Conservation (phyloP, 345 rosid genomes). For the Nasturtium officinale region DNA sequence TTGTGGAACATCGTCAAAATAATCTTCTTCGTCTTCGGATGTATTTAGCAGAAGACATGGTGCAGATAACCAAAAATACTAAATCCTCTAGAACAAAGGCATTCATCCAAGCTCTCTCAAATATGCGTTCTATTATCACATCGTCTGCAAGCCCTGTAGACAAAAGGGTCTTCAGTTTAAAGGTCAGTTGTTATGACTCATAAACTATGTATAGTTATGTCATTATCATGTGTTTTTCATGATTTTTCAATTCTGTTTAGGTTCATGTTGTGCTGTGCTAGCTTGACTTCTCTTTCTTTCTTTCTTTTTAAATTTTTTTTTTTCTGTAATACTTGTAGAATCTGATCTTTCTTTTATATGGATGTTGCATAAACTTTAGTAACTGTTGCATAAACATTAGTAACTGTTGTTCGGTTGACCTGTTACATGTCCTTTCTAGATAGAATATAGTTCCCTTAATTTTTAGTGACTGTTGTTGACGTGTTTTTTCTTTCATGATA, state of each 20-base stretch:
- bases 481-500: constrained; percentile 10
- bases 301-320: background rate
- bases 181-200: constrained; percentile 53
- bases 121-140: constrained; percentile 62
- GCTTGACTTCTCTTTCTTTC: background rate
- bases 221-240: too few relatives aligned
- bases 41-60: constrained; percentile 76
- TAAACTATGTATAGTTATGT: background rate
- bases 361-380: constrained; percentile 7
- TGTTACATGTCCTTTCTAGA: background rate
- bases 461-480: background rate
- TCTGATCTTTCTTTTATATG: background rate
- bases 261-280: background rate
- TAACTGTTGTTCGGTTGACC: too few relatives aligned
- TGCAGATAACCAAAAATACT: constrained; percentile 47
- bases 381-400: too few relatives aligned
- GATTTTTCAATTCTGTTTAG: background rate
- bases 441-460: background rate
- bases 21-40: constrained; percentile 74
- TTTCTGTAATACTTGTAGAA: background rate
- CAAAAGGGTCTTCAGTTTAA: constrained; percentile 64
- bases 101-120: constrained; percentile 55
- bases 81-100: constrained; percentile 44
- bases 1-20: constrained; percentile 75
- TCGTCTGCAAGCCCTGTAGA: constrained; percentile 52